phyloP scores from a whole-genome alignment of 768 basidiomycete species.

The Neoboletus magnificus region DNA sequence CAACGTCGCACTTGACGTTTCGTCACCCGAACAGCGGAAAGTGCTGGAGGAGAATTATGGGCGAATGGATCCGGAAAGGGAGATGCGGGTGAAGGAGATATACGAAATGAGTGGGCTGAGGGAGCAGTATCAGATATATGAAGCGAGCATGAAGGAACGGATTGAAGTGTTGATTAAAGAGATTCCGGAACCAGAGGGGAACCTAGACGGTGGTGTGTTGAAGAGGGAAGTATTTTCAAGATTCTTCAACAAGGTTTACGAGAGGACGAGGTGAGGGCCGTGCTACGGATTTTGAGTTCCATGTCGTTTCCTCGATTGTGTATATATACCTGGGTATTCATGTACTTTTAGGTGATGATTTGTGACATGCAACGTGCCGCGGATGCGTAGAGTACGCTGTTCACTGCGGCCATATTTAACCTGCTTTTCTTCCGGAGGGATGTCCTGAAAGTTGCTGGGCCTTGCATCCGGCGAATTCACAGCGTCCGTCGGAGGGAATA shows the following conservation, averaged over 20 bases:
- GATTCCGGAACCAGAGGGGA: not conserved
- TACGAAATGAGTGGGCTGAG: not conserved
- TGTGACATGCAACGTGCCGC: not conserved
- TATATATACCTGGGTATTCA: not conserved
- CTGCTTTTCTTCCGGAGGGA: not conserved
- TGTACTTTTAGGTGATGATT: not conserved
- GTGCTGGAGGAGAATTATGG: constrained; percentile 1
- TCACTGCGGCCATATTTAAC: not conserved
- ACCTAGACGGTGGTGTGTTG: not conserved
- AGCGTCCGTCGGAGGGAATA: no score
- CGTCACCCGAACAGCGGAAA: not conserved
- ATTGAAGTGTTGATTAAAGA: not conserved
- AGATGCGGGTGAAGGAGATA: not conserved
- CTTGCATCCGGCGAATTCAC: no score
- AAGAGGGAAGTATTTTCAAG: not conserved
- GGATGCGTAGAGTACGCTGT: not conserved
- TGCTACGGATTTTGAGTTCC: no score
- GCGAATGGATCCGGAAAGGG: not conserved
- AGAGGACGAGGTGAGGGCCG: not conserved
- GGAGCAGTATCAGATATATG: not conserved
- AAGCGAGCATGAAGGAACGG: not conserved
- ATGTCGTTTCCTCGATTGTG: not conserved
- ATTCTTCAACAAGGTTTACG: not conserved
- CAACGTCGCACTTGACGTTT: not conserved
- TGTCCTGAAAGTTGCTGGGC: no score